Percentiles rank a stretch among this genome's conserved stretches.
These are phyloP conservation scores for Galeopsis tetrahit DNA, from an alignment of 257 asterid species.

Conservation along the genomic window DNA sequence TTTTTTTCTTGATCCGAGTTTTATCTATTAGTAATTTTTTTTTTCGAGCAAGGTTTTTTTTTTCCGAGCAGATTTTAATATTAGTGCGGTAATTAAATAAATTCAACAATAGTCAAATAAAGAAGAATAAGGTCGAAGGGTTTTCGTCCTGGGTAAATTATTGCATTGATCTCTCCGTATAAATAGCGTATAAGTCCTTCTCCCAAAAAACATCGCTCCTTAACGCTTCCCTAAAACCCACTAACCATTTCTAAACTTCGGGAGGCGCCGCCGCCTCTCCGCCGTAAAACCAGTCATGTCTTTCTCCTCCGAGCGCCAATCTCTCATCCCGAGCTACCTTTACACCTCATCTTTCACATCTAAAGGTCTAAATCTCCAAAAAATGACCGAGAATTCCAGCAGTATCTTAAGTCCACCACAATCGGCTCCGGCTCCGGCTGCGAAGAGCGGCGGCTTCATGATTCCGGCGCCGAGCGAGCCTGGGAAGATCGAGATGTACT, in stretches of 20 bases:
- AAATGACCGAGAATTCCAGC: slow-evolving; percentile 35
- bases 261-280: slow-evolving; percentile 40
- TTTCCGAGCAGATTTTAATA: too few species aligned
- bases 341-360: slow-evolving; percentile 55
- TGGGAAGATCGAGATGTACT: slow-evolving; percentile 79
- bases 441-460: slow-evolving; percentile 41
- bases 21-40: too few species aligned
- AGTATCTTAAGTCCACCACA: slow-evolving; percentile 29
- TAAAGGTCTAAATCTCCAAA: slow-evolving; percentile 42
- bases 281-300: slow-evolving; percentile 37
- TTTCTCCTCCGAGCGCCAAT: slow-evolving; percentile 64
- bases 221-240: slow-evolving; percentile 19
- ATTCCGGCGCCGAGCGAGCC: slow-evolving; percentile 78
- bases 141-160: background rate
- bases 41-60: too few species aligned
- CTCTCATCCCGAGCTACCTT: slow-evolving; percentile 73
- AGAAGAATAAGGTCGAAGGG: slow-evolving; percentile 15
- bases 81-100: too few species aligned
- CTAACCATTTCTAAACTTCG: background rate
- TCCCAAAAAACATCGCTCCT: slow-evolving; percentile 36
- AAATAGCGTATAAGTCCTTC: slow-evolving; percentile 27
- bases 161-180: slow-evolving; percentile 20
- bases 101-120: too few species aligned
- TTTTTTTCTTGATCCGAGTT: too few species aligned
- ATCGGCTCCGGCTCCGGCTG: slow-evolving; percentile 26